Base-by-base conservation (phyloP, 768 basidiomycete species). In the Boletus coccyginus region DNA sequence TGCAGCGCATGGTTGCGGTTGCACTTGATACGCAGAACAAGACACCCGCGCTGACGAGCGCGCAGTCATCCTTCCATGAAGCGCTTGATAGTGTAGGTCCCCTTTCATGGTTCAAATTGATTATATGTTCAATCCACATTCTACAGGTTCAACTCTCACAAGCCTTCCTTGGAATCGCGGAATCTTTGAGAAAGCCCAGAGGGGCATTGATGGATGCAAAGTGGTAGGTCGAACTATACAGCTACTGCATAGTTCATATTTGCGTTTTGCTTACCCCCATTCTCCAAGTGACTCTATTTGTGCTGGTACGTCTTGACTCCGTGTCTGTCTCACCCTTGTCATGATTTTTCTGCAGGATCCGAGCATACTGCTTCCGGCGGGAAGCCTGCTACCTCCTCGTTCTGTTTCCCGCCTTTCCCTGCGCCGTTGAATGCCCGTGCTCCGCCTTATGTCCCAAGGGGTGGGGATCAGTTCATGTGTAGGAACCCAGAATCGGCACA, bases 391-490 rank as follows among this genome's bases (percentile, higher is more conserved):
- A 72, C 67, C 27, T 81, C 81, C 0, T 85, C 83, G 0, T 82
- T 74, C 55, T 87, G 85, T 7, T 67, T 82, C 8, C 82, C 83
- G 0, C 70, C 84, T 44, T 81, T 86, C 67, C 85, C 85, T 63
- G 62, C 71, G 1, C 71, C 71, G 1, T 57, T 62, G 53, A 61
- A 62, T 4, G 48, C 65, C 4, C 63, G 60, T 13, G 46, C 62
- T 10, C 65, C 61, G 4, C 53, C 59, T 10, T 78, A 86, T 62
- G 63, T 81, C 24, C 84, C 84, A 19, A 68, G 65, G 16, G 84
- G 85, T 56, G 85, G 85, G 0, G 85, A 86, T 60, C 59, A 73
- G 10, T 87, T 82, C 59, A 49, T 58, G 1, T 86, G 84, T 65
- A 74, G 62, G 42, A 82, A 85, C 60, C 85, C 85, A 5, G 71